phyloP scores from a whole-genome alignment of 106 monocot genomes.

The Acorus calamus region DNA sequence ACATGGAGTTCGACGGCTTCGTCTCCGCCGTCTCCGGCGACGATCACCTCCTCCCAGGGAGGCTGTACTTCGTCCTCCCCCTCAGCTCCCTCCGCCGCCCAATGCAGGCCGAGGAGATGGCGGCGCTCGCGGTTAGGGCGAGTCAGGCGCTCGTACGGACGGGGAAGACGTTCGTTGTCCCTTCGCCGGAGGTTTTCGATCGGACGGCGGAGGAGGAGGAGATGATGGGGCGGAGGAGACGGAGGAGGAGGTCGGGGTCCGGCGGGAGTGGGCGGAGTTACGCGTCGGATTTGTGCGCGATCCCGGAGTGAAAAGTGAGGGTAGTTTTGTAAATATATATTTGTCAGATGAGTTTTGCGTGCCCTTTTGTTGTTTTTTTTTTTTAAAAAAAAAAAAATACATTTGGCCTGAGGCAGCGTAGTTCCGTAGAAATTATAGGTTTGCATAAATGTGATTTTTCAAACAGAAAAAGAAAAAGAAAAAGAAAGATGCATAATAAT shows the following conservation, averaged over 20 bases:
- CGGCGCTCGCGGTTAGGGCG: conserved; percentile 19
- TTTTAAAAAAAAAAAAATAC: no score
- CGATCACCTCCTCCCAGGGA: conserved; percentile 9
- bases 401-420: no score
- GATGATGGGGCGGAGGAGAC: neutral
- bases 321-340: no score
- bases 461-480: no score
- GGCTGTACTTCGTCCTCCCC: conserved; percentile 19
- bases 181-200: neutral
- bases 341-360: no score
- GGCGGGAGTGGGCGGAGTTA: conserved; percentile 1
- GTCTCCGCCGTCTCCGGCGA: conserved; percentile 6
- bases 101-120: conserved; percentile 18
- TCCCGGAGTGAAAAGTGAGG: neutral
- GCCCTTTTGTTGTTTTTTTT: no score
- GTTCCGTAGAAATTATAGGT: no score
- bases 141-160: conserved; percentile 8
- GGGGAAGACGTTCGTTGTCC: neutral
- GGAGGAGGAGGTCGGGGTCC: conserved; percentile 3
- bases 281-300: conserved; percentile 9
- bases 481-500: no score
- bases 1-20: conserved; percentile 21
- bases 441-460: no score
- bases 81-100: conserved; percentile 7
- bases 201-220: neutral